phyloP scores from a whole-genome alignment of 78 protist genomes.

The Dictyostelium discoideum region DNA sequence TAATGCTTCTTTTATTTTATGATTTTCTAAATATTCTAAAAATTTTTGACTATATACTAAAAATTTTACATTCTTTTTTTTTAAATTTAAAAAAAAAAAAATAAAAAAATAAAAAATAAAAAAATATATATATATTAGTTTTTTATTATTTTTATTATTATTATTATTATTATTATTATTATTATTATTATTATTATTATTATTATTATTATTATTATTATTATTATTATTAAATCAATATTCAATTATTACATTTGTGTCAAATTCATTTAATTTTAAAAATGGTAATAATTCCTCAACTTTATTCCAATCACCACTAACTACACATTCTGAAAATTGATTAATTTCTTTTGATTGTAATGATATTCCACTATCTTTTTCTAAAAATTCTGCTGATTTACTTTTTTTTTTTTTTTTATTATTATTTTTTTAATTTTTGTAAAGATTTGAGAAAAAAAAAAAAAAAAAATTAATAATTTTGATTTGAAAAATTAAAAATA shows the following conservation, averaged over 20 bases:
- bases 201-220: not conserved
- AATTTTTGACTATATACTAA: constrained; percentile 79
- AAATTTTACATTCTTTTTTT: constrained; percentile 61
- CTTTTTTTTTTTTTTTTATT: not conserved
- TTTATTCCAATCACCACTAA: constrained; percentile 61
- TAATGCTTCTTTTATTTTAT: constrained; percentile 53
- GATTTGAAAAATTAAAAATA: not conserved
- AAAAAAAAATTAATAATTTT: not conserved
- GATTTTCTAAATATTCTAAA: constrained; percentile 79
- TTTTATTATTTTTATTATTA: not conserved
- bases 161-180: not conserved
- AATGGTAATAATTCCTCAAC: constrained; percentile 35
- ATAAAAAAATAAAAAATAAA: not conserved
- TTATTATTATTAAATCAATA: not conserved
- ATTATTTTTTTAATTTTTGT: not conserved
- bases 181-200: not conserved
- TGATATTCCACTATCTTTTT: constrained; percentile 59
- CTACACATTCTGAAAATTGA: constrained; percentile 29
- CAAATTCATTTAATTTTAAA: constrained; percentile 39
- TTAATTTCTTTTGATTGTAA: constrained; percentile 54
- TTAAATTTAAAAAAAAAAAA: not conserved
- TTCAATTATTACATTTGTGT: not conserved
- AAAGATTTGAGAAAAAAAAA: not conserved
- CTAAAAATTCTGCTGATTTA: constrained; percentile 63
- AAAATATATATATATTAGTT: too few species aligned